Conservation (phyloP, 805 yeast genomes). For the Zygosaccharomyces siamensis region DNA sequence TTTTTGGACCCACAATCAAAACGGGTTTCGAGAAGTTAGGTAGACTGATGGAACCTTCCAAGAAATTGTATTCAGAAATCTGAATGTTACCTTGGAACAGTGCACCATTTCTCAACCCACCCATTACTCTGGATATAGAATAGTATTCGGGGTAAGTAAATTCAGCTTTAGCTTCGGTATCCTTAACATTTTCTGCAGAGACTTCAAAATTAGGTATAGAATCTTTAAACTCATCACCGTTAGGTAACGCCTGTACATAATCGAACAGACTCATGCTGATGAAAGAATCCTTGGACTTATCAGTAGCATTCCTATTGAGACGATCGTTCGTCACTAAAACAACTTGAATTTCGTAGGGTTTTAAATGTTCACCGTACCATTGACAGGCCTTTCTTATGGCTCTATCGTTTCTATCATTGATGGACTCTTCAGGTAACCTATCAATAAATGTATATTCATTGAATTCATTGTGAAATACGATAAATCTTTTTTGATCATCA, state of each 20-base stretch:
- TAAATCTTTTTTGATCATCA: conserved; percentile 64
- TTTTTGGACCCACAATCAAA: conserved; percentile 74
- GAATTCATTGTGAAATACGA: conserved; percentile 92
- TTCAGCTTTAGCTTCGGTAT: conserved; percentile 38
- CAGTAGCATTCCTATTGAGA: conserved; percentile 56
- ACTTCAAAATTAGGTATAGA: conserved; percentile 59
- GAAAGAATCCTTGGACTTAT: conserved; percentile 41
- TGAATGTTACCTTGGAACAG: conserved; percentile 79
- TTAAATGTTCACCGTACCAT: conserved; percentile 70
- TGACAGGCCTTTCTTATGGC: conserved; percentile 72
- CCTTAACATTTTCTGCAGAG: conserved; percentile 20
- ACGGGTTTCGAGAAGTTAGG: conserved; percentile 76
- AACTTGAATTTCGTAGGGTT: conserved; percentile 39
- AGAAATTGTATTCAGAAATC: conserved; percentile 78
- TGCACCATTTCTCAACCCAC: conserved; percentile 84
- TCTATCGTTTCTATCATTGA: conserved; percentile 88
- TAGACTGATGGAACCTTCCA: conserved; percentile 78
- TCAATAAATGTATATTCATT: conserved; percentile 61
- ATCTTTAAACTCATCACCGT: conserved; percentile 70
- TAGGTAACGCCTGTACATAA: conserved; percentile 68
- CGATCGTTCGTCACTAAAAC: conserved; percentile 75
- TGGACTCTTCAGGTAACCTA: conserved; percentile 60
- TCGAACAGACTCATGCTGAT: conserved; percentile 54
- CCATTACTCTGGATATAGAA: conserved; percentile 75
- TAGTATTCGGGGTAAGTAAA: conserved; percentile 72